Evolutionary conservation across 2,329 filamentous ascomycete species (phyloP).

Genomic region (Fusarium newnesense): DNA sequence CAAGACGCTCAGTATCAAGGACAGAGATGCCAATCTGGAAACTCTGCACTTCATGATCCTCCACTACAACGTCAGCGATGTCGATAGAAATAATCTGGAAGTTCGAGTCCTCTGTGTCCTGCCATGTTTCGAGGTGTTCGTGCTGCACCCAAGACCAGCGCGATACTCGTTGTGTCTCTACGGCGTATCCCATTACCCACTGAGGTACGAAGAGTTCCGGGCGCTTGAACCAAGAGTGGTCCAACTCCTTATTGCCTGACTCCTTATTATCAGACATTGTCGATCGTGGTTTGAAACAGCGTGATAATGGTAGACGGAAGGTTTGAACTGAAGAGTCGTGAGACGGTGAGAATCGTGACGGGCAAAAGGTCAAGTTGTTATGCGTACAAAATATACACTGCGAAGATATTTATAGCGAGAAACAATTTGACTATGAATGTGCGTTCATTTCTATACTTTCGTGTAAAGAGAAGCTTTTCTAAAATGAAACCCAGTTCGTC

Average conservation of each 20-base stretch:
- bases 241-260: too few relatives aligned
- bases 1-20: not conserved
- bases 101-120: not conserved
- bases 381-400: not conserved
- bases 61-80: not conserved
- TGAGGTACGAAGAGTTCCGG: not conserved
- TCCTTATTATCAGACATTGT: too few relatives aligned
- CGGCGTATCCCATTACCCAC: not conserved
- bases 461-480: not conserved
- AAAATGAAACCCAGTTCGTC: not conserved
- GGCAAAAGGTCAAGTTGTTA: not conserved
- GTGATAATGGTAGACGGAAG: not conserved
- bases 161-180: fast-evolving
- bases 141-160: not conserved
- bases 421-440: not conserved
- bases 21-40: not conserved
- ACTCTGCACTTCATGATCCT: not conserved
- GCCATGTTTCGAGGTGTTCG: not conserved
- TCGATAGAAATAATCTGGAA: not conserved
- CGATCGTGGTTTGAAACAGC: too few relatives aligned
- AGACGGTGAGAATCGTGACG: not conserved
- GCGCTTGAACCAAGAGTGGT: not conserved
- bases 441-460: not conserved
- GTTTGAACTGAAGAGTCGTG: not conserved
- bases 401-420: not conserved